Evolutionary conservation across 257 asterid species (phyloP).

Genomic region (Fraxinus excelsior): DNA sequence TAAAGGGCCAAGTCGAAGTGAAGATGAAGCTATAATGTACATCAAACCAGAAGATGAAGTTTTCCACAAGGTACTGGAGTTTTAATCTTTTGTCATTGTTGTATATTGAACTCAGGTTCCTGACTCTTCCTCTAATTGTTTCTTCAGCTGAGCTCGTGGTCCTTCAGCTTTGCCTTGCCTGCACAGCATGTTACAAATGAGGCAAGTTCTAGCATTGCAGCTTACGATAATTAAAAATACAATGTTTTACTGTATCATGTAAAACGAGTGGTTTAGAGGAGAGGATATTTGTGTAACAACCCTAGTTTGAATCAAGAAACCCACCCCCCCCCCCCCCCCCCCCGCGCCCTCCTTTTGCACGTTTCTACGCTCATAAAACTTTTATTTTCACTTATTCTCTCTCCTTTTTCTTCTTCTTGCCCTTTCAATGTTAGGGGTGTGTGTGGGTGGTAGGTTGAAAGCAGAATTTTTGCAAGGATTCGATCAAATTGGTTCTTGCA

Average conservation of each 20-base stretch:
- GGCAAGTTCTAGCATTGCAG: constrained; percentile 43
- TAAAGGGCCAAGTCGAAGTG: constrained; percentile 33
- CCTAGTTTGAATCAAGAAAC: neutral
- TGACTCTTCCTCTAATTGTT: constrained; percentile 26
- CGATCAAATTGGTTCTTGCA: neutral
- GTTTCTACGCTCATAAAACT: neutral
- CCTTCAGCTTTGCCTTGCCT: constrained; percentile 70
- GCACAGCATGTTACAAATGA: constrained; percentile 61
- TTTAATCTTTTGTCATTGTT: neutral
- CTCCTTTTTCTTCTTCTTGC: neutral
- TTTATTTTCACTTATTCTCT: neutral
- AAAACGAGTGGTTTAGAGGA: neutral
- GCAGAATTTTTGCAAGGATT: neutral
- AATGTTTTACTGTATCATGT: neutral
- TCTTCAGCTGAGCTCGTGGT: constrained; percentile 91
- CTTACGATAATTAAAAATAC: neutral
- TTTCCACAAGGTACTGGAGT: constrained; percentile 54
- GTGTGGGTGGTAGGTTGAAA: neutral
- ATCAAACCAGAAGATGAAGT: constrained; percentile 77
- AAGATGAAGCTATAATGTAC: constrained; percentile 59
- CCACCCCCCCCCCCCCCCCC: no score
- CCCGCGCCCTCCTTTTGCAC: neutral
- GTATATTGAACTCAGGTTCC: constrained; percentile 8
- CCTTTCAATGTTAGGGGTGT: neutral
- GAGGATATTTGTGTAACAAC: neutral